phyloP scores from a whole-genome alignment of 495 filamentous ascomycete genomes.

The Hypomontagnella submonticulosa region DNA sequence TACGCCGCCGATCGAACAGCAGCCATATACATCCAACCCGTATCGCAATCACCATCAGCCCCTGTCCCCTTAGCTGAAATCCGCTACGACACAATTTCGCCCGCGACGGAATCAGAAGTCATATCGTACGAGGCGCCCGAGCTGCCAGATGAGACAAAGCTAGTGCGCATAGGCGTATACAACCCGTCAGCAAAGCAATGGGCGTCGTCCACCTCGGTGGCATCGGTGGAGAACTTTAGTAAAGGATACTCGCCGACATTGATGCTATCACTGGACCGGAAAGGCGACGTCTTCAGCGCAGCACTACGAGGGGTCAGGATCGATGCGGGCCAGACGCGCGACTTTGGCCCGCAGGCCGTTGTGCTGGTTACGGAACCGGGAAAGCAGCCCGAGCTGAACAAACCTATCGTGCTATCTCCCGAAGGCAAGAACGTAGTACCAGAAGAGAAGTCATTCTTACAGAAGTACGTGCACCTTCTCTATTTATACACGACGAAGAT shows the following conservation, averaged over 20 bases:
- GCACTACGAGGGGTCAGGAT: conserved; percentile 56
- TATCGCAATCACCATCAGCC: conserved; percentile 42
- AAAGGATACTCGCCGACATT: conserved; percentile 65
- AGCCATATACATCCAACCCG: conserved; percentile 60
- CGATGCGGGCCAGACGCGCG: conserved; percentile 65
- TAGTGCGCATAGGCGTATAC: conserved; percentile 63
- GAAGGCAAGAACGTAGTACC: conserved; percentile 68
- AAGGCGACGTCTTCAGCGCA: conserved; percentile 56
- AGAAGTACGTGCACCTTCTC: conserved; percentile 66
- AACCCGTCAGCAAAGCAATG: conserved; percentile 52
- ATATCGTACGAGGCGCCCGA: conserved; percentile 61
- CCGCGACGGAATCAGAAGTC: conserved; percentile 48
- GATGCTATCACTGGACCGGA: conserved; percentile 54
- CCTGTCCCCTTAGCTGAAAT: conserved; percentile 60
- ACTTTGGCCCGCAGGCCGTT: conserved; percentile 66
- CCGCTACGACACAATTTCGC: conserved; percentile 52
- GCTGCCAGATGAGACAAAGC: conserved; percentile 49
- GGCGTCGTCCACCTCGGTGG: conserved; percentile 60
- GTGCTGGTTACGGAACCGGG: conserved; percentile 60
- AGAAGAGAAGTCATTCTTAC: conserved; percentile 74
- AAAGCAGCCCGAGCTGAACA: conserved; percentile 69
- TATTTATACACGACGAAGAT: conserved; percentile 41
- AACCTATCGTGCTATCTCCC: conserved; percentile 69
- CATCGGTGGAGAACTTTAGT: conserved; percentile 60
- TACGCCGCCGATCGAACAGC: conserved; percentile 45